Evolutionary conservation across 176 grass and related monocot species (phyloP).

Genomic region (Ensete ventricosum): DNA sequence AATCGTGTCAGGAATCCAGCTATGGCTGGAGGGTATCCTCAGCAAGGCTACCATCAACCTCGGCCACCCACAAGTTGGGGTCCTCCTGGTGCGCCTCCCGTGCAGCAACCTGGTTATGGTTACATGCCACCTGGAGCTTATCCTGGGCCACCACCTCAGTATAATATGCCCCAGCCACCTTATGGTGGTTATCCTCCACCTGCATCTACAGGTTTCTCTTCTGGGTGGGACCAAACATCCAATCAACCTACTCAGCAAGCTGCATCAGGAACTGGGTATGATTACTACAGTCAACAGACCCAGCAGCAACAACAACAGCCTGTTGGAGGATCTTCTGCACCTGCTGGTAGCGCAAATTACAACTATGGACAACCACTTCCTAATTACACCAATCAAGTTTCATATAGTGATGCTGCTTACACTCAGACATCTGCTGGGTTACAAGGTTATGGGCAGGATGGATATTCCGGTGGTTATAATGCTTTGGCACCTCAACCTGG

Average conservation of each 20-base stretch:
- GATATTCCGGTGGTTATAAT: conserved; percentile 15
- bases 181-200: conserved; percentile 59
- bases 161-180: conserved; percentile 55
- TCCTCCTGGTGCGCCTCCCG: neutral
- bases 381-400: neutral
- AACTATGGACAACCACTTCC: conserved; percentile 37
- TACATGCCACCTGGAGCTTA: conserved; percentile 9
- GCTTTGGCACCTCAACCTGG: conserved; percentile 8
- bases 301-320: conserved; percentile 35
- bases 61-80: neutral
- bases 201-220: conserved; percentile 15
- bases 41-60: conserved; percentile 28
- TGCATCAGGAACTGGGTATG: conserved; percentile 60
- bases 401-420: conserved; percentile 16
- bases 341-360: conserved; percentile 47
- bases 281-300: conserved; percentile 90
- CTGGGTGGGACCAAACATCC: conserved; percentile 87
- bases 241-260: conserved; percentile 57
- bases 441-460: conserved; percentile 25
- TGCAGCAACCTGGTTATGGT: conserved; percentile 16
- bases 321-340: conserved; percentile 41
- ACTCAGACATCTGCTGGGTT: conserved; percentile 16
- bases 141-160: conserved; percentile 46
- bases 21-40: conserved; percentile 77
- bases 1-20: conserved; percentile 58